Base-by-base conservation (phyloP, 2,329 filamentous ascomycete species). In the Amauroascus niger region DNA sequence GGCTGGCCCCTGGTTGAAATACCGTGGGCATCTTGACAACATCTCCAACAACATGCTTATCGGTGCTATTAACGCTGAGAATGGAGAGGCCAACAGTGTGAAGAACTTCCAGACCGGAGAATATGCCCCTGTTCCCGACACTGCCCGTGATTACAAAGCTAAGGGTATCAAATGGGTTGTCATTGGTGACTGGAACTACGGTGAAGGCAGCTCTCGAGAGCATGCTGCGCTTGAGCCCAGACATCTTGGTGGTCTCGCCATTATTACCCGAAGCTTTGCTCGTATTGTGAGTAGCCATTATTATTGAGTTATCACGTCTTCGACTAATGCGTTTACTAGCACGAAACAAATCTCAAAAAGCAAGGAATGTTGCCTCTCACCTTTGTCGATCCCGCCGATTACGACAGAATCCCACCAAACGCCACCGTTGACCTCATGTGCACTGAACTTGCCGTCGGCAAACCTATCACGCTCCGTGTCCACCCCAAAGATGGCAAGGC, bases 281-380 rank as follows among this genome's bases (percentile, higher is more conserved):
- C 93, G 93, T 86, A 98, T 98, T 69, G 74, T 76, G 69, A 71
- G 74, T 74, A 28, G 11, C 14, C 41, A n/a, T 20, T 6, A 8
- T 28, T 50, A n/a, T 11, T 40, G 13, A 16, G n/a, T 14, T 22
- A 4, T 35, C 6, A 30, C 18, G 16, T 6, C 11, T 14, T 13
- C 24, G n/a, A 33, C 22, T n/a, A 43, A 28, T 40, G 46, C n/a
- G 40, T 26, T 30, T 28, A 43, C 35, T 57, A 76, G 74, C 93
- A 98, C 81, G 93, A 98, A 81, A 98, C 93, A 79, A 98, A 98
- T 83, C 77, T 98, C 79, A 98, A 98, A 88, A 98, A 98, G 86
- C 93, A 98, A 83, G 93, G 93, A 76, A 96, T 98, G 91, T 87
- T 98, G 76, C 93, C 93, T 67, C 81, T 98, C 61, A 97, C 90